Base-by-base conservation (phyloP, 1,139 yeast genomes). In the Yamadazyma conglobata region DNA sequence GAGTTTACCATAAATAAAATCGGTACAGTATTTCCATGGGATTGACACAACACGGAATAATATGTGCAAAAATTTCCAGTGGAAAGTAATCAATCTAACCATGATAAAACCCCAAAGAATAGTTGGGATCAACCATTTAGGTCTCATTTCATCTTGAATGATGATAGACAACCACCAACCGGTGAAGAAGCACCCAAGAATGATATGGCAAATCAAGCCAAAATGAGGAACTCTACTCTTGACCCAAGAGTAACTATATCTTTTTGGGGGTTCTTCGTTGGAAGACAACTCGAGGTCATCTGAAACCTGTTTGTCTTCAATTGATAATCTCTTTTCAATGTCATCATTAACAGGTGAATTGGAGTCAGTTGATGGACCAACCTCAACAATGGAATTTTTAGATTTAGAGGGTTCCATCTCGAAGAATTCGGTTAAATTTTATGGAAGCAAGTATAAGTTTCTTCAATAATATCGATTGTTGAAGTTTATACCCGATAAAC, bases 81-180 rank as follows among this genome's bases (percentile, higher is more conserved):
- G 71, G 60, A 74, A 71, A 10, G 81, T 67, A 40, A 77, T 64
- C 36, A 77, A 56, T 27, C 84, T 62, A 12, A 70, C 60, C 73
- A 74, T 71, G 28, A 76, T 56, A 56, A 64, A 59, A 22, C 71
- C 61, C 73, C 77, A 77, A 27, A 77, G 47, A 22, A 76, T 52
- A 5, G 83, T 77, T 19, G 84, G 85, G 46, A 78, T 75, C 47
- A 78, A 68, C 84, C 85, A 78, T 43, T 68, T 48, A 44, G 54
- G 73, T 42, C 83, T 62, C 31, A 70, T 73, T 42, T 64, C 64
- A 4, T 66, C 51, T 49, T 77, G 84, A 34, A 67, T 70, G 17
- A 78, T 35, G 32, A 78, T 73, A 10, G 81, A 70, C 22, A 77
- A 50, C 83, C 83, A 78, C 84, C 84, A 78, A 4, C 79, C 68